Evolutionary conservation across 192 early-diverging fungal genomes (phyloP).

Genomic region (Coemansia sp.): DNA sequence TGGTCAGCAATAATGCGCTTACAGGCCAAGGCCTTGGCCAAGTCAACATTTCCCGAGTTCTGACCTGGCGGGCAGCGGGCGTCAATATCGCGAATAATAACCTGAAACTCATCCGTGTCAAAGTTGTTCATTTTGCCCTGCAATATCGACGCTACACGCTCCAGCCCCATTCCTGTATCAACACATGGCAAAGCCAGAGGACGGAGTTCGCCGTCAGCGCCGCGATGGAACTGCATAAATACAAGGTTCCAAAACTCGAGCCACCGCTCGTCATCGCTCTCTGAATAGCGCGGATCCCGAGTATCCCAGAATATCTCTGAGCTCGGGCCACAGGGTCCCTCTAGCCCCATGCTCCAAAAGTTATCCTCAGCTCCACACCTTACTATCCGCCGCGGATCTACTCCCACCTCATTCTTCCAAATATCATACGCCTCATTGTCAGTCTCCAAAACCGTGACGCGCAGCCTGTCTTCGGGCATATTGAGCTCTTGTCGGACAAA

Average conservation of each 20-base stretch:
- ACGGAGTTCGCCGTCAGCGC: slow-evolving; percentile 76
- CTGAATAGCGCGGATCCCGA: slow-evolving; percentile 81
- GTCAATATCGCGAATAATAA: slow-evolving; percentile 77
- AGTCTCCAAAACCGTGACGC: slow-evolving; percentile 88
- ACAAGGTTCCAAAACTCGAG: slow-evolving; percentile 99
- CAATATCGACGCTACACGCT: slow-evolving; percentile 91
- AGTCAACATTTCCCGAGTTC: slow-evolving; percentile 59
- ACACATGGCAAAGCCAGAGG: slow-evolving; percentile 91
- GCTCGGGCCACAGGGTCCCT: slow-evolving; percentile 97
- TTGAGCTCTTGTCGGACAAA: slow-evolving; percentile 83
- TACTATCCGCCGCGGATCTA: slow-evolving; percentile 78
- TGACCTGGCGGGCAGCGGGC: slow-evolving; percentile 42
- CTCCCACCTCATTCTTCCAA: slow-evolving; percentile 79
- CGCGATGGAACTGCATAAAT: slow-evolving; percentile 98
- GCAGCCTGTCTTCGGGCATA: slow-evolving; percentile 80
- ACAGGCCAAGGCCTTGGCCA: slow-evolving; percentile 83
- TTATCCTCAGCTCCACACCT: slow-evolving; percentile 90
- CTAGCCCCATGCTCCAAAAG: slow-evolving; percentile 98
- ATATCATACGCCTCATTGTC: slow-evolving; percentile 82
- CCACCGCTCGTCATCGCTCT: slow-evolving; percentile 89
- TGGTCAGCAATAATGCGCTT: slow-evolving; percentile 99
- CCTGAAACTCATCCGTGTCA: slow-evolving; percentile 91
- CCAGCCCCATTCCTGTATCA: slow-evolving; percentile 98
- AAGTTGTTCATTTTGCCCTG: slow-evolving; percentile 95
- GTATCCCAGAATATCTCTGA: slow-evolving; percentile 98